A percentile compares a stretch with the other conserved stretches of the same genome.
These are phyloP conservation scores for Geotrichum histeridarum DNA, from an alignment of 1,139 yeast species.

Conservation along the genomic window DNA sequence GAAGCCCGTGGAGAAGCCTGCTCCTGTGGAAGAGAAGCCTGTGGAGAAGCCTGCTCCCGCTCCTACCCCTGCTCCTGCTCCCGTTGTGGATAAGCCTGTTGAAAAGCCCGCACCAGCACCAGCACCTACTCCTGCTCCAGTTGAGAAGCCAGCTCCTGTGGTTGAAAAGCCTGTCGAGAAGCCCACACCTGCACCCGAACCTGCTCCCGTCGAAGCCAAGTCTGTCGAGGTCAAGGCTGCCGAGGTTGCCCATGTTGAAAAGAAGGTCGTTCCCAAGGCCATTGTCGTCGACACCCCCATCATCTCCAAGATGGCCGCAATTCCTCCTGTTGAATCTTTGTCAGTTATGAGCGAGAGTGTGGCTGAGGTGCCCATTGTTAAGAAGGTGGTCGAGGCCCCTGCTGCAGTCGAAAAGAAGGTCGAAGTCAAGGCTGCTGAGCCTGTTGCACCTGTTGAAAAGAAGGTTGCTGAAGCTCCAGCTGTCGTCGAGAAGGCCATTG, in stretches of 20 bases:
- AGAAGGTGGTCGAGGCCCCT: neutral
- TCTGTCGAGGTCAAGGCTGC: neutral
- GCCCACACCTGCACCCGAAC: conserved; percentile 1
- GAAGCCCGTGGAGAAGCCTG: neutral
- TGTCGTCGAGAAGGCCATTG: neutral
- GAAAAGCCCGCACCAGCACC: neutral
- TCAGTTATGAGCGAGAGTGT: no score
- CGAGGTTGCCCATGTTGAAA: neutral
- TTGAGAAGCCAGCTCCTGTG: neutral
- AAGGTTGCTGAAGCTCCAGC: neutral
- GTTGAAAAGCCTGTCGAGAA: conserved; percentile 5
- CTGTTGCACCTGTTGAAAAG: conserved; percentile 1
- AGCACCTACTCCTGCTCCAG: neutral
- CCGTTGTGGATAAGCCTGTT: neutral
- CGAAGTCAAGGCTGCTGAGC: conserved; percentile 3
- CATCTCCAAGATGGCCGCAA: no score
- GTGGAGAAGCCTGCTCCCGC: neutral
- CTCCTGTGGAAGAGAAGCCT: conserved; percentile 6
- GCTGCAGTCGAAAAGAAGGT: neutral
- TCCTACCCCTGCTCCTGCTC: neutral
- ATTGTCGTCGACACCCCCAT: neutral
- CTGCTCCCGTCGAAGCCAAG: conserved; percentile 5
- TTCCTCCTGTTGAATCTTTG: conserved; percentile 1
- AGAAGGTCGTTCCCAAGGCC: neutral
- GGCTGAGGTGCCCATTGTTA: neutral